A percentile compares a stretch with the other conserved stretches of the same genome.
Conservation (phyloP, 2,329 filamentous ascomycete genomes). For the Ceratocystis variospora region DNA sequence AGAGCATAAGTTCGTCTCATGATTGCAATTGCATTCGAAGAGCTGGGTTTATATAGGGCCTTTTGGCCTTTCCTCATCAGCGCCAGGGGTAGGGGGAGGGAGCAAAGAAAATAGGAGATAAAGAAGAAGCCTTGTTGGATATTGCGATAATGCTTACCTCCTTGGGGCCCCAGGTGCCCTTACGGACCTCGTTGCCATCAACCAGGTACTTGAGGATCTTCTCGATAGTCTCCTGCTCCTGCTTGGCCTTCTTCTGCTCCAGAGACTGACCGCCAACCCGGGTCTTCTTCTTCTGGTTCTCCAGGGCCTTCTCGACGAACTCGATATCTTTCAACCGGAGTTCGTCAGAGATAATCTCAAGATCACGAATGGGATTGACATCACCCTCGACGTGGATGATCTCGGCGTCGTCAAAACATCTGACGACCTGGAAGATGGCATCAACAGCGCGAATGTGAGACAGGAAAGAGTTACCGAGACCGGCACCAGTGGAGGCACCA, state of each 20-base stretch:
- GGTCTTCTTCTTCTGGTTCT: slow-evolving; percentile 87
- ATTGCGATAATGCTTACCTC: slow-evolving; percentile 54
- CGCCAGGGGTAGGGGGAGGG: slow-evolving; percentile 21
- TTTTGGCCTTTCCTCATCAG: slow-evolving; percentile 19
- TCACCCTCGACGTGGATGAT: slow-evolving; percentile 99
- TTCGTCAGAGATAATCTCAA: slow-evolving; percentile 95
- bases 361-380: slow-evolving; percentile 83
- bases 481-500: slow-evolving; percentile 91
- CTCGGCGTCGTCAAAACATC: slow-evolving; percentile 96
- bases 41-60: slow-evolving; percentile 81
- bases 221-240: slow-evolving; percentile 86
- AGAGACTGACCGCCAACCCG: slow-evolving; percentile 84
- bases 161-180: slow-evolving; percentile 78
- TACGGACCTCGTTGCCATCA: slow-evolving; percentile 83
- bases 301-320: slow-evolving; percentile 90
- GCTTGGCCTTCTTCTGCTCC: slow-evolving; percentile 94
- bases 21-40: slow-evolving; percentile 69
- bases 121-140: too few relatives aligned
- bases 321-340: slow-evolving; percentile 96
- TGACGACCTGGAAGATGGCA: slow-evolving; percentile 93
- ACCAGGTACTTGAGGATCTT: slow-evolving; percentile 75
- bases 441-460: slow-evolving; percentile 97
- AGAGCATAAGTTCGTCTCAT: slow-evolving; percentile 19
- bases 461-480: slow-evolving; percentile 94
- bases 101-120: not conserved